Percentiles rank a stretch among this genome's conserved stretches.
Conservation (phyloP, 225 moss, liverwort and hornwort genomes). For the Rhytidiadelphus loreus region DNA sequence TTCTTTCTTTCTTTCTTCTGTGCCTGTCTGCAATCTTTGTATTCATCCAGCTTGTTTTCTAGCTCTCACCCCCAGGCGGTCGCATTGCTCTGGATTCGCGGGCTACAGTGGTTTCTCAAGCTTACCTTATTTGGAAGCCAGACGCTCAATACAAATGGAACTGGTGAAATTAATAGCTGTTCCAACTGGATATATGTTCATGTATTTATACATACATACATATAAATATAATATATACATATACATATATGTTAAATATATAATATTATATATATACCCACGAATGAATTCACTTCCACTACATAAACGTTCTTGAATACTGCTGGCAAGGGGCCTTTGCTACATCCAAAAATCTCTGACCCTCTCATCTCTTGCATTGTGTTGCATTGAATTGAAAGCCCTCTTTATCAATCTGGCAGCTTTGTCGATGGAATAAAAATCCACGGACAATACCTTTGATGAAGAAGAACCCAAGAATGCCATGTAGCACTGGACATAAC, state of each 20-base stretch:
- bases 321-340: neutral
- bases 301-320: neutral
- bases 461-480: neutral
- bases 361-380: neutral
- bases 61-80: neutral
- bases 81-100: fast-evolving
- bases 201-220: neutral
- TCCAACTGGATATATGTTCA: neutral
- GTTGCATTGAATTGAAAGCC: neutral
- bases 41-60: neutral
- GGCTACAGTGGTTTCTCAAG: neutral
- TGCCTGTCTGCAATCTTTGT: neutral
- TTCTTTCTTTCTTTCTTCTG: too few species aligned
- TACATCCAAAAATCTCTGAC: neutral
- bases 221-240: too few species aligned
- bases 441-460: neutral
- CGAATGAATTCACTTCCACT: neutral
- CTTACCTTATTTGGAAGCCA: neutral
- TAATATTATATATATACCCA: too few species aligned
- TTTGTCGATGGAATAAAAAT: neutral
- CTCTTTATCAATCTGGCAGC: neutral
- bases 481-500: neutral
- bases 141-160: neutral
- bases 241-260: too few species aligned
- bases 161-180: neutral